Conservation (phyloP, 345 rosid genomes). For the Aquilaria sinensis region DNA sequence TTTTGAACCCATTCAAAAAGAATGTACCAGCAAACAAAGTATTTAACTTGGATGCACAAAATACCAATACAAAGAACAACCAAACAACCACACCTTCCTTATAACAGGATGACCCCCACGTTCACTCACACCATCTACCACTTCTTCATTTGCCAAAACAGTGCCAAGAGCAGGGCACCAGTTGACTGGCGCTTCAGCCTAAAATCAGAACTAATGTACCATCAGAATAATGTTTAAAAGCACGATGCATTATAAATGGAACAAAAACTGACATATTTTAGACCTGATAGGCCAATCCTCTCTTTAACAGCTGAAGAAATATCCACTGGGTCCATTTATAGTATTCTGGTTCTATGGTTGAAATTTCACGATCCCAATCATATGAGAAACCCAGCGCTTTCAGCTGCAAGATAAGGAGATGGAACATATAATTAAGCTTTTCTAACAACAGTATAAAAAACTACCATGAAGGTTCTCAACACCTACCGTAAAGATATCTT, state of each 20-base stretch:
- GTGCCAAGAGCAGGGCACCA: slow-evolving; percentile 99
- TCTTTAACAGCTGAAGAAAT: slow-evolving; percentile 87
- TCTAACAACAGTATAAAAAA: not conserved
- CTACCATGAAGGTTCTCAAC: too few relatives aligned
- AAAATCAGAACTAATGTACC: slow-evolving; percentile 18
- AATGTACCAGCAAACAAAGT: slow-evolving; percentile 22
- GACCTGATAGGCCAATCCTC: slow-evolving; percentile 98
- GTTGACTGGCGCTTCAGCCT: slow-evolving; percentile 98
- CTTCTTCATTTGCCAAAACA: slow-evolving; percentile 98
- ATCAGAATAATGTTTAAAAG: slow-evolving; percentile 14
- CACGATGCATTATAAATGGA: slow-evolving; percentile 10
- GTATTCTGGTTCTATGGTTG: slow-evolving; percentile 84
- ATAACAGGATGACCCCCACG: slow-evolving; percentile 95
- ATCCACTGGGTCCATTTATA: slow-evolving; percentile 99
- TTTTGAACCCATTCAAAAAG: slow-evolving; percentile 45
- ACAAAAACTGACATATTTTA: slow-evolving; percentile 14
- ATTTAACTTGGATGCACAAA: slow-evolving; percentile 6
- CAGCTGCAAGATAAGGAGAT: slow-evolving; percentile 52
- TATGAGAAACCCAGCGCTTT: slow-evolving; percentile 87
- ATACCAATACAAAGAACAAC: slow-evolving; percentile 2
- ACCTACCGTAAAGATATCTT: too few relatives aligned
- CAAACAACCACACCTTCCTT: slow-evolving; percentile 62
- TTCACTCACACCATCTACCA: slow-evolving; percentile 93
- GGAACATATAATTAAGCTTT: slow-evolving; percentile 4
- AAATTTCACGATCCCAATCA: slow-evolving; percentile 96